phyloP scores from a whole-genome alignment of 768 basidiomycete genomes.

The Paxillus involutus region DNA sequence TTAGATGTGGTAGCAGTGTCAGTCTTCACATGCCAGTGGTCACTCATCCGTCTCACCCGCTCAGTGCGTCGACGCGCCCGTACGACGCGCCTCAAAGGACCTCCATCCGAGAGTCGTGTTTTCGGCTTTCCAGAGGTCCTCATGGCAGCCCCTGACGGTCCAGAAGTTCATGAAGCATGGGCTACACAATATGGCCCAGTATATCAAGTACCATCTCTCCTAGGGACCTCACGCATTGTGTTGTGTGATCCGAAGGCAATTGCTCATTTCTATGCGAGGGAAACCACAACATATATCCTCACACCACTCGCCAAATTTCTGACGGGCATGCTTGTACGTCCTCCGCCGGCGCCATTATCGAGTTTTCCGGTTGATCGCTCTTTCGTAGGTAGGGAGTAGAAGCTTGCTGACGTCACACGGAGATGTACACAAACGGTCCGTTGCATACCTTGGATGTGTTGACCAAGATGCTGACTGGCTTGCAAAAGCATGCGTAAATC shows the following conservation, averaged over 20 bases:
- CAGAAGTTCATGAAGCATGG: conserved; percentile 44
- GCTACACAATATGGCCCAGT: conserved; percentile 43
- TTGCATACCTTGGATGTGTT: no score
- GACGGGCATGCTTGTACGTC: conserved; percentile 33
- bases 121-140: conserved; percentile 39
- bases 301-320: conserved; percentile 33
- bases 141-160: conserved; percentile 26
- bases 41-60: conserved; percentile 11
- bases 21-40: conserved; percentile 16
- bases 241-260: conserved; percentile 48
- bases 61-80: conserved; percentile 7
- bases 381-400: conserved; percentile 5
- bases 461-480: background rate
- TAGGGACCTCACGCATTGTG: conserved; percentile 36
- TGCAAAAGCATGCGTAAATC: conserved; percentile 20
- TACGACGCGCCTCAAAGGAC: conserved; percentile 43
- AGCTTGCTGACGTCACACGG: conserved; percentile 16
- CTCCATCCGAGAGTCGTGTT: conserved; percentile 39
- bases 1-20: conserved; percentile 13
- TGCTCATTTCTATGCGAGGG: conserved; percentile 48
- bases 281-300: conserved; percentile 47
- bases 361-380: background rate
- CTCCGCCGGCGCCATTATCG: background rate
- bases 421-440: background rate
- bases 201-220: conserved; percentile 35